These are phyloP conservation scores for Berkeleyomyces rouxiae DNA, from an alignment of 2,329 filamentous ascomycete genomes.

Conservation along the genomic window DNA sequence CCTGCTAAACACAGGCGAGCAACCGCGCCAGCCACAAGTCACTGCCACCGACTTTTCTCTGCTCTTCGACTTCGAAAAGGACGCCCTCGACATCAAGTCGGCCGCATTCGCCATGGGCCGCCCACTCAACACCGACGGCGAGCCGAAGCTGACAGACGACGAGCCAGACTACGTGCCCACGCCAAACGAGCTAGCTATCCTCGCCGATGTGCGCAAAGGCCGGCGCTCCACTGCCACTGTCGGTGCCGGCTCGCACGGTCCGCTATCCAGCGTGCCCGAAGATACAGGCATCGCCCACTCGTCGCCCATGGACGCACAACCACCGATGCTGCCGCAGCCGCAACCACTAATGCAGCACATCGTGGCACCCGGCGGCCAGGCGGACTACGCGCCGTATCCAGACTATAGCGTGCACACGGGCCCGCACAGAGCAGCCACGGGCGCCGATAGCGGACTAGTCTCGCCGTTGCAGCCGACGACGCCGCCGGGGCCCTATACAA, in stretches of 20 bases:
- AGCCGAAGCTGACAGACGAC: neutral
- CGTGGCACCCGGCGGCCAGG: too few species aligned
- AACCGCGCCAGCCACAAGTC: neutral
- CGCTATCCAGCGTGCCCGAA: neutral
- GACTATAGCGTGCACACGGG: too few species aligned
- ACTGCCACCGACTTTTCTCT: neutral
- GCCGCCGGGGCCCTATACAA: neutral
- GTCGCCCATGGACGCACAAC: neutral
- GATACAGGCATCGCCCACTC: neutral
- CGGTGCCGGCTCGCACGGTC: neutral
- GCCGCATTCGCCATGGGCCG: neutral
- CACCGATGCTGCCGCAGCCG: neutral
- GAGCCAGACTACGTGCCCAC: neutral
- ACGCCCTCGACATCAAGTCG: neutral
- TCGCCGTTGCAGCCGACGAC: neutral
- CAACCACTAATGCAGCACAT: too few species aligned
- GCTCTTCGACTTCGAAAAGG: neutral
- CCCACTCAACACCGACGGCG: neutral
- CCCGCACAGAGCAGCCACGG: neutral
- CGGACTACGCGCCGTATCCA: too few species aligned
- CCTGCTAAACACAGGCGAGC: constrained; percentile 12
- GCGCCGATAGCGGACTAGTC: neutral
- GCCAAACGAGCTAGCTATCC: neutral
- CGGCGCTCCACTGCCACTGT: neutral
- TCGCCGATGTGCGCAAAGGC: neutral